Evolutionary conservation across 208 protist species (phyloP), one percentile per base, ranked within the genome.

Genomic region (Lotmaria passim): DNA sequence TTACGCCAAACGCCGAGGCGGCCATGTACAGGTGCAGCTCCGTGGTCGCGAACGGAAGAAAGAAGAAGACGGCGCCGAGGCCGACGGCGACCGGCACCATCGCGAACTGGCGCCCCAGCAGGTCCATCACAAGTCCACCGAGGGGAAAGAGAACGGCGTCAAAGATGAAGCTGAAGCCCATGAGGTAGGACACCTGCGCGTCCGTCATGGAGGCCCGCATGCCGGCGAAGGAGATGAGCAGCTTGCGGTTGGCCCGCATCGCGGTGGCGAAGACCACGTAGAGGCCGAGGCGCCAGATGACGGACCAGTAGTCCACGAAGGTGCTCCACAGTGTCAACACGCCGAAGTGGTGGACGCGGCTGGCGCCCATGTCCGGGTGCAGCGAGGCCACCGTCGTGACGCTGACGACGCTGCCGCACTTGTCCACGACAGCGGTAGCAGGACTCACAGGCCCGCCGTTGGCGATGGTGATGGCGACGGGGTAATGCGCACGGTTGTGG

Each of bases 131-230:
- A 44, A 93, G 58, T 1, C 87, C 91, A n/a, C 89, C 89, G 21
- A 96, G 60, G 0, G 87, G 87, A 44, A 96, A 96, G 21, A 95
- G 93, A 23, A 95, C 66, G 34, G 80, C 85, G 70, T 82, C 79
- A 19, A 88, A 83, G 62, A 78, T 38, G 78, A 94, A 94, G 62
- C 82, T 82, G 48, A 90, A 68, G 43, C 82, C 85, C 21, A 91
- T 59, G 3, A 94, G 68, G 77, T 89, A 91, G 6, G 81, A 85
- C n/a, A 96, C 50, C 28, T 93, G 69, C 23, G 84, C 75, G 44
- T 93, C 80, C 38, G 75, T 77, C 65, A 96, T 81, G 19, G 67
- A 68, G 17, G 78, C 47, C 8, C 72, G 75, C 83, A 94, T 89
- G 15, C 77, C 82, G 3, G 85, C 83, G 61, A 96, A 83, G 34